Base-by-base conservation (phyloP, 768 basidiomycete genomes). In the Omphalotus guepiniiformis region DNA sequence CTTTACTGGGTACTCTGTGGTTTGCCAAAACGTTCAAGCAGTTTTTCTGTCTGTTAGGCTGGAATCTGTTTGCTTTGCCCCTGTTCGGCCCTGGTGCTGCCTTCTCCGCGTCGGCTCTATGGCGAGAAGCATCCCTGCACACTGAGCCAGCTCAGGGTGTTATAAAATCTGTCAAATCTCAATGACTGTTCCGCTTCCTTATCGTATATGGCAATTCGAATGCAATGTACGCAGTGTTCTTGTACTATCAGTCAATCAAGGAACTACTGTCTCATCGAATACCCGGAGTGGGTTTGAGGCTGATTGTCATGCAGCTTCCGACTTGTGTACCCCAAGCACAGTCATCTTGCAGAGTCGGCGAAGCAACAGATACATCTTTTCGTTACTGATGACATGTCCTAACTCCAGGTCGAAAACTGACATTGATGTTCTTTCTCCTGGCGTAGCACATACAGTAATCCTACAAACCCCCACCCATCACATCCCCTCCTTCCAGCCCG, bases 11-110 rank as follows among this genome's bases (percentile, higher is more conserved):
- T 8, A 68, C 74, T 7, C 59, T 80, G 6, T 82, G 78, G 78
- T 75, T 78, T 56, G 65, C 68, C 15, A 56, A 59, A 8, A 66
- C 55, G 39, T 3, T 54, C 7, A 54, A 54, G 42, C 64, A 73
- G 44, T 43, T 69, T 6, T 15, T 69, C 6, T 39, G 37, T 13
- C 59, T 81, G 16, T 23, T 70, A 19, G 48, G 61, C 6, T 81
- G 79, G 78, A 67, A 74, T 53, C 43, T 59, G 0, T 18, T 73
- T n/a, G 69, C 70, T 6, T 67, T 66, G 6, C 63, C 70, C 3
- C 23, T 69, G 6, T 29, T 79, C 19, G 80, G 79, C 2, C 78
- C 76, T 3, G 75, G 79, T 8, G 79, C 80, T 32, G 72, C 76
- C 2, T 58, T 79, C 25, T 62, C 68, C 16, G 78, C 70, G 2